A percentile compares a stretch with the other conserved stretches of the same genome.
Evolutionary conservation across 768 basidiomycete species (phyloP).

Genomic region (Tephrocybe rancida): DNA sequence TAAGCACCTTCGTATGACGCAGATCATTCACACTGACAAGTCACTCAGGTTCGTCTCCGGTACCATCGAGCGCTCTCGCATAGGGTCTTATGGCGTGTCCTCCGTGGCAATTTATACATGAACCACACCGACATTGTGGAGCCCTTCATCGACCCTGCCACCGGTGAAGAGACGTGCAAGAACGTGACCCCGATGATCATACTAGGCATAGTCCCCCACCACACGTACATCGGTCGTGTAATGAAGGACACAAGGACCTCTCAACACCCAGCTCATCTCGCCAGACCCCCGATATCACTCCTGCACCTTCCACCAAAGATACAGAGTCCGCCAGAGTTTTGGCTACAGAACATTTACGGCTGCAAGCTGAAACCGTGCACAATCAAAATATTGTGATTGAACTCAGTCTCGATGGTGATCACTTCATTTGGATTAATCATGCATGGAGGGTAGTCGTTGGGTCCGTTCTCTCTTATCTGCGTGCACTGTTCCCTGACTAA

Average conservation of each 20-base stretch:
- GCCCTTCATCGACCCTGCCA: constrained; percentile 86
- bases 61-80: constrained; percentile 89
- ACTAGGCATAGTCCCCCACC: constrained; percentile 50
- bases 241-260: constrained; percentile 56
- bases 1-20: constrained; percentile 34
- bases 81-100: constrained; percentile 96
- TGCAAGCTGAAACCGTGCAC: constrained; percentile 94
- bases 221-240: constrained; percentile 56
- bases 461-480: constrained; percentile 44
- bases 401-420: constrained; percentile 90
- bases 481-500: constrained; percentile 14
- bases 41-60: constrained; percentile 85
- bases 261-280: constrained; percentile 34
- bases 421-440: constrained; percentile 95
- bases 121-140: constrained; percentile 95
- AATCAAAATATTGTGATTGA: constrained; percentile 97
- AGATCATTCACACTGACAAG: background rate
- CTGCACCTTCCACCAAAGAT: constrained; percentile 49
- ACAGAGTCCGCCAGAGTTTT: constrained; percentile 81
- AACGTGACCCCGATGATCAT: constrained; percentile 75
- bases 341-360: constrained; percentile 83
- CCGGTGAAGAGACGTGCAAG: constrained; percentile 86
- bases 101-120: constrained; percentile 98
- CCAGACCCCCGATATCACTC: constrained; percentile 35
- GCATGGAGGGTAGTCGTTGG: constrained; percentile 93